These are phyloP conservation scores for Neonectria punicea DNA, from an alignment of 2,329 filamentous ascomycete species.

Conservation along the genomic window DNA sequence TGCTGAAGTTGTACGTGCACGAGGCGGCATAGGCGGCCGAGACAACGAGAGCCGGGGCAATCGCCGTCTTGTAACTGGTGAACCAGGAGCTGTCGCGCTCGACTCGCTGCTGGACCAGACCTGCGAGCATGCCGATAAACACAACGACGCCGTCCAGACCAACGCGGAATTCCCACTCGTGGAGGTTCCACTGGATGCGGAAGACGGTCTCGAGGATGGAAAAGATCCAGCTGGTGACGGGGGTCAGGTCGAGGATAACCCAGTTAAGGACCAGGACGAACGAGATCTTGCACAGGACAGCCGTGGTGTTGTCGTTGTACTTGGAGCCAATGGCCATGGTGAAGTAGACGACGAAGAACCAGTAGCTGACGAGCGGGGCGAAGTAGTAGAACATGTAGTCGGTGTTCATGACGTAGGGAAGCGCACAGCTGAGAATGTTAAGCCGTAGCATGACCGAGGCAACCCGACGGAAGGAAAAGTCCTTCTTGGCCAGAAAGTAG, in stretches of 20 bases:
- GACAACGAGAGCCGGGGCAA: conserved; percentile 38
- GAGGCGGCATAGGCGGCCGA: conserved; percentile 44
- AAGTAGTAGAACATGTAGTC: conserved; percentile 66
- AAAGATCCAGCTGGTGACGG: conserved; percentile 35
- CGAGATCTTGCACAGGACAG: conserved; percentile 60
- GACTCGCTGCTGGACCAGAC: conserved; percentile 39
- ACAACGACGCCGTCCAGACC: conserved; percentile 64
- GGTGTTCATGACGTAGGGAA: conserved; percentile 67
- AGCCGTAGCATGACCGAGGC: conserved; percentile 64
- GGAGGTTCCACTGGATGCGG: conserved; percentile 59
- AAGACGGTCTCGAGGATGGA: conserved; percentile 52
- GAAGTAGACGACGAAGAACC: conserved; percentile 67
- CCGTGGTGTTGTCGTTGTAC: conserved; percentile 54
- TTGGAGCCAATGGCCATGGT: conserved; percentile 57
- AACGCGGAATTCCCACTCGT: conserved; percentile 62
- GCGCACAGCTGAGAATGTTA: conserved; percentile 63
- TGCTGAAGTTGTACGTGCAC: conserved; percentile 18
- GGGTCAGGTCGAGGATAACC: conserved; percentile 26
- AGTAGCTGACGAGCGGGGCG: conserved; percentile 68
- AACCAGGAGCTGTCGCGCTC: conserved; percentile 31
- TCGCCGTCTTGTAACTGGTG: conserved; percentile 35
- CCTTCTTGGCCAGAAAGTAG: conserved; percentile 65
- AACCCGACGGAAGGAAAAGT: conserved; percentile 66
- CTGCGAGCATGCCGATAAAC: conserved; percentile 64
- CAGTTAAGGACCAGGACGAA: conserved; percentile 54